Evolutionary conservation across 1,139 yeast species (phyloP).

Genomic region (Candida sp.): DNA sequence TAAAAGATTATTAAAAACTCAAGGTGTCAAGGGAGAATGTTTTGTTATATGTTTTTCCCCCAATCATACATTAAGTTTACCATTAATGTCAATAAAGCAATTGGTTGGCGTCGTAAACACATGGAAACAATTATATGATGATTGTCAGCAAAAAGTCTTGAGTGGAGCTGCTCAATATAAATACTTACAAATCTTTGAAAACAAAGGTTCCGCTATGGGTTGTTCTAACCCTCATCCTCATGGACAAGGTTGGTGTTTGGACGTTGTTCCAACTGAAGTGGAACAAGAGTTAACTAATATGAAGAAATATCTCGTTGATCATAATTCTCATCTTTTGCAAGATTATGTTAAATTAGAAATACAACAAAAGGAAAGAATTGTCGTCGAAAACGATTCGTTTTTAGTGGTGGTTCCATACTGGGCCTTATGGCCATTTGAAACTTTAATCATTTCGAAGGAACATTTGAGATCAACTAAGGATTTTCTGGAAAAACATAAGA

Average conservation of each 20-base stretch:
- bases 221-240: slow-evolving; percentile 84
- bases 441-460: slow-evolving; percentile 54
- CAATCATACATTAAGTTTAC: slow-evolving; percentile 65
- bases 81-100: slow-evolving; percentile 50
- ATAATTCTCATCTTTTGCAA: slow-evolving; percentile 51
- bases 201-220: slow-evolving; percentile 80
- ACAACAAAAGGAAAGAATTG: slow-evolving; percentile 48
- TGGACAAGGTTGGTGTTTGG: slow-evolving; percentile 78
- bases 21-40: slow-evolving; percentile 67
- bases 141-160: slow-evolving; percentile 32
- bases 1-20: slow-evolving; percentile 47
- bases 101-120: slow-evolving; percentile 49
- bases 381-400: slow-evolving; percentile 60
- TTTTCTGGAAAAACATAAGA: slow-evolving; percentile 45
- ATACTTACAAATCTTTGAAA: slow-evolving; percentile 73
- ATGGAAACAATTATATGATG: slow-evolving; percentile 56
- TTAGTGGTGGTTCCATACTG: slow-evolving; percentile 79
- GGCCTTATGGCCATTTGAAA: slow-evolving; percentile 85
- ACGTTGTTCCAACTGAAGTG: slow-evolving; percentile 68
- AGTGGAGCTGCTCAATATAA: slow-evolving; percentile 44
- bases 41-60: slow-evolving; percentile 74
- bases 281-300: slow-evolving; percentile 52
- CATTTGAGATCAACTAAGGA: slow-evolving; percentile 53
- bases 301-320: slow-evolving; percentile 42
- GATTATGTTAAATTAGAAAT: slow-evolving; percentile 65